Evolutionary conservation across 192 early-diverging fungal genomes (phyloP).

Genomic region (Coemansia guatemalensis): DNA sequence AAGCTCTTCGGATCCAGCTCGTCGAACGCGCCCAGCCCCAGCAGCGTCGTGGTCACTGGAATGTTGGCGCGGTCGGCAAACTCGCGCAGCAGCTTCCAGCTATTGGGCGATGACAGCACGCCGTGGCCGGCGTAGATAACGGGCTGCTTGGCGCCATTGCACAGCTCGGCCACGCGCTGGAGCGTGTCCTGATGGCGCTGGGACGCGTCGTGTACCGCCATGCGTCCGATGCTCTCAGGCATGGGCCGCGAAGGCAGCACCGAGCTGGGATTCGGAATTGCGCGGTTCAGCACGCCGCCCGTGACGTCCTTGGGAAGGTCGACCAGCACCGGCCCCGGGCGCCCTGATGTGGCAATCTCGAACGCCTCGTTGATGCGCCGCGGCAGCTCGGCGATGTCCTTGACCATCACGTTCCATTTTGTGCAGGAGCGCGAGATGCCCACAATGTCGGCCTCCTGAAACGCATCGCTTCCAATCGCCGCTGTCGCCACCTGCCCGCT

Average conservation of each 20-base stretch:
- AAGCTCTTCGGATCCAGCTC: conserved; percentile 85
- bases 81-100: conserved; percentile 76
- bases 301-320: conserved; percentile 99
- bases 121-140: conserved; percentile 97
- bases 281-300: conserved; percentile 77
- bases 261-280: conserved; percentile 72
- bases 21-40: conserved; percentile 91
- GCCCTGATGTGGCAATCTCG: conserved; percentile 91
- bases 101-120: conserved; percentile 77
- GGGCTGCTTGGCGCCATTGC: conserved; percentile 88
- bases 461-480: conserved; percentile 92
- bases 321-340: conserved; percentile 95
- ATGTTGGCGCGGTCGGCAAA: conserved; percentile 87
- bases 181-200: conserved; percentile 58
- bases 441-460: conserved; percentile 98
- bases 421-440: conserved; percentile 96
- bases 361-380: conserved; percentile 98
- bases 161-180: conserved; percentile 73
- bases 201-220: conserved; percentile 54
- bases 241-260: conserved; percentile 72
- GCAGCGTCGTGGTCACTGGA: conserved; percentile 96
- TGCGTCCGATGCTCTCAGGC: conserved; percentile 56
- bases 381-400: conserved; percentile 92
- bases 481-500: conserved; percentile 90
- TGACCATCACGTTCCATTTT: conserved; percentile 99